Evolutionary conservation across 2,329 filamentous ascomycete species (phyloP), one percentile per base, ranked within the genome.

Genomic region (Akanthomyces dipterigenus): DNA sequence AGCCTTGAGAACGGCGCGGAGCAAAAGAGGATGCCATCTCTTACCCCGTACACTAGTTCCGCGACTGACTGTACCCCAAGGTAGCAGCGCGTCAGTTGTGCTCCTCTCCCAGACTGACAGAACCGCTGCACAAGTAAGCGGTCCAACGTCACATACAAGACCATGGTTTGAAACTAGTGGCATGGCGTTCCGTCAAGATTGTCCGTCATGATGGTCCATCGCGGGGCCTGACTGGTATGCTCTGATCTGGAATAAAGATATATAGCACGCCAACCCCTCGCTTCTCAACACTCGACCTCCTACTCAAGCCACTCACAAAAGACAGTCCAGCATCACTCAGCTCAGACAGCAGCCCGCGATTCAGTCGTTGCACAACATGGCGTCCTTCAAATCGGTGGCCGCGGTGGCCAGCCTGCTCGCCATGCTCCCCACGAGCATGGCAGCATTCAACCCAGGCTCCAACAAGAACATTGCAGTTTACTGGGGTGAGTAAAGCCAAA

Each of bases 381-480:
- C 56, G 22, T 53, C 61, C 8, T 53, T 49, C 16, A 26, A 20
- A 20, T 55, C 55, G 36, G 16, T 65, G 58, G 64, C 63, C 7
- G 63, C 64, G 9, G 45, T 61, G 28, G 67, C 66, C 58, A 63
- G 66, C 64, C 34, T 66, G 38, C 63, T 72, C 20, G 65, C 65
- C 55, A 51, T 64, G 20, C 63, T 71, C 20, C 72, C 75, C 6
- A 62, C 68, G 2, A 72, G 66, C 20, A 64, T 72, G 38, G 78
- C 77, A 22, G 77, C 75, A 14, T 81, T 84, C 65, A 73, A 79
- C 63, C 63, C 80, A 5, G 68, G 67, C n/a, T 77, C 78, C 1
- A 67, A 69, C 2, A 76, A 71, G 55, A 89, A 88, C 66, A 69
- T 89, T 59, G 85, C 82, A 28, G 77, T 88, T 1, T 90, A 90